These are phyloP conservation scores for Colletotrichum sp. DNA, from an alignment of 2,329 filamentous ascomycete genomes.

Conservation along the genomic window DNA sequence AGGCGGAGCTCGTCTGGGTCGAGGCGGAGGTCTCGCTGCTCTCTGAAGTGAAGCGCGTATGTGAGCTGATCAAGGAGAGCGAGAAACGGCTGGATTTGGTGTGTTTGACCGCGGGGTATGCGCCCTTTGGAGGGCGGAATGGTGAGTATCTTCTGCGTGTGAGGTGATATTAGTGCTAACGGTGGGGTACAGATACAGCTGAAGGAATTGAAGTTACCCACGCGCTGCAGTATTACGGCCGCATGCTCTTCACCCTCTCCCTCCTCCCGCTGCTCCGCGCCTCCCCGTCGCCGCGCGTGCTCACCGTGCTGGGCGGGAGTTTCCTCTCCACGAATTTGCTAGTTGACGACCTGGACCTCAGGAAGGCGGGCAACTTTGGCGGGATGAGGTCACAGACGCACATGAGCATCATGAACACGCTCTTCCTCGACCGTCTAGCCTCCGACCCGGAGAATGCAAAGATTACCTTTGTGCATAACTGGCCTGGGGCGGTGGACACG, in stretches of 20 bases:
- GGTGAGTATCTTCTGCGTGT: neutral
- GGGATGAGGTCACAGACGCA: slow-evolving; percentile 25
- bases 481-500: slow-evolving; percentile 32
- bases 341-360: slow-evolving; percentile 27
- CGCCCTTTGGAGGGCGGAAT: slow-evolving; percentile 39
- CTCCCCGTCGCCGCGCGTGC: slow-evolving; percentile 24
- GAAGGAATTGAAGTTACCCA: slow-evolving; percentile 48
- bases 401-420: slow-evolving; percentile 23
- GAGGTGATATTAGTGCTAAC: neutral
- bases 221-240: slow-evolving; percentile 45
- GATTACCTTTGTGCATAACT: slow-evolving; percentile 30
- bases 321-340: slow-evolving; percentile 23
- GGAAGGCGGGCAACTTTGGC: slow-evolving; percentile 22
- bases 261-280: slow-evolving; percentile 44
- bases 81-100: slow-evolving; percentile 44
- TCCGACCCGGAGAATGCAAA: slow-evolving; percentile 4
- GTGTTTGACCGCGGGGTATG: slow-evolving; percentile 49
- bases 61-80: slow-evolving; percentile 38
- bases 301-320: slow-evolving; percentile 29
- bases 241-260: slow-evolving; percentile 42
- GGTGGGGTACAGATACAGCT: slow-evolving; percentile 31
- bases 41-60: slow-evolving; percentile 42
- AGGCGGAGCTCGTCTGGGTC: slow-evolving; percentile 45
- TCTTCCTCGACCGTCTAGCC: slow-evolving; percentile 27
- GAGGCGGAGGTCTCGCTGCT: slow-evolving; percentile 50